These are phyloP conservation scores for Fomes fomentarius DNA, from an alignment of 1,284 basidiomycete species.

Conservation along the genomic window DNA sequence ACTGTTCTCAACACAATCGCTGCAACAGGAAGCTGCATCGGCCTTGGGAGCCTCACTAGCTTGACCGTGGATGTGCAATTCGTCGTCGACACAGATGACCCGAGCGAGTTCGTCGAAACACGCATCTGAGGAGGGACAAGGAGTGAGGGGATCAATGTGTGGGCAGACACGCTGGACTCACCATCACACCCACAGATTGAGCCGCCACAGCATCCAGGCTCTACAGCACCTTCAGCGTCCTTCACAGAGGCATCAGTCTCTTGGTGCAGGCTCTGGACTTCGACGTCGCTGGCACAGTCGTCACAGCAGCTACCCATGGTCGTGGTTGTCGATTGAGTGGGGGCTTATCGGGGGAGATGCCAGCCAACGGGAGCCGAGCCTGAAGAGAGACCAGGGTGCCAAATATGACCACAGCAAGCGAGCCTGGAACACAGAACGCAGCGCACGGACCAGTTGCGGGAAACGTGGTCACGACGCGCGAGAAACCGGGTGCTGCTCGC, in stretches of 20 bases:
- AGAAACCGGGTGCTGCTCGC: no score
- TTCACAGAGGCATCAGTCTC: neutral
- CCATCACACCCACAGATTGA: constrained; percentile 22
- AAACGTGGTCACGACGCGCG: no score
- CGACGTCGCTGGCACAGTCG: constrained; percentile 7
- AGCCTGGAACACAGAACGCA: no score
- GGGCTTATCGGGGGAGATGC: constrained; percentile 1
- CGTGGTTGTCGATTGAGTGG: neutral
- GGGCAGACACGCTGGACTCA: constrained; percentile 1
- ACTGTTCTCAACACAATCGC: neutral
- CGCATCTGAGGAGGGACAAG: constrained; percentile 19
- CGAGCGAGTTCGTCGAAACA: constrained; percentile 34
- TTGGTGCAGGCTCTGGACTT: constrained; percentile 7
- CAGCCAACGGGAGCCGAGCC: neutral
- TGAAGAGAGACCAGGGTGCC: no score
- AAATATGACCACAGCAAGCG: no score
- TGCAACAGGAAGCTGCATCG: neutral
- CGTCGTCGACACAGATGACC: constrained; percentile 35
- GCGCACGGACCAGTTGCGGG: no score
- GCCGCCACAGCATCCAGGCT: constrained; percentile 16
- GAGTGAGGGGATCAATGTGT: neutral
- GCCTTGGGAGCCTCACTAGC: neutral
- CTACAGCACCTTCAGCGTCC: neutral
- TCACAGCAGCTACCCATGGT: constrained; percentile 21
- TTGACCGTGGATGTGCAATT: constrained; percentile 30